A percentile compares a stretch with the other conserved stretches of the same genome.
phyloP scores from a whole-genome alignment of 2,329 filamentous ascomycete genomes.

The Erysiphe neolycopersici region DNA sequence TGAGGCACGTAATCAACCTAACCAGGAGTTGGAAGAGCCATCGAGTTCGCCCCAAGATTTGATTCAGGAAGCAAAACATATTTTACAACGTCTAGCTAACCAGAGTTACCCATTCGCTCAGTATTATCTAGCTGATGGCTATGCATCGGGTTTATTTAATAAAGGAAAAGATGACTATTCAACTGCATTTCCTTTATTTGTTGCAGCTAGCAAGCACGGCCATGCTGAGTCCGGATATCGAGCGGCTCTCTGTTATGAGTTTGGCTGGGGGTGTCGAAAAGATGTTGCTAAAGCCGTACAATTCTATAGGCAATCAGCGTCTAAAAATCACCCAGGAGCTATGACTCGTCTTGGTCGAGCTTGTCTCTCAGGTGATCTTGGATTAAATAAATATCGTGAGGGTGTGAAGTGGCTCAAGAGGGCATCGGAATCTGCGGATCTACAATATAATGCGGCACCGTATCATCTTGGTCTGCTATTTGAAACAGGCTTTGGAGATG shows the following conservation, averaged over 20 bases:
- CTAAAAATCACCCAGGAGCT: slow-evolving; percentile 83
- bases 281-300: slow-evolving; percentile 81
- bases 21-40: slow-evolving; percentile 19
- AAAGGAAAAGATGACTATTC: slow-evolving; percentile 85
- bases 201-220: slow-evolving; percentile 84
- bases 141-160: slow-evolving; percentile 78
- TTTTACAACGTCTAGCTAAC: slow-evolving; percentile 64
- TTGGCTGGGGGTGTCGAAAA: slow-evolving; percentile 84
- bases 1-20: slow-evolving; percentile 20
- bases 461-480: slow-evolving; percentile 78
- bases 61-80: slow-evolving; percentile 64
- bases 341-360: slow-evolving; percentile 82
- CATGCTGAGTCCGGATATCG: slow-evolving; percentile 92
- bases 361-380: slow-evolving; percentile 71
- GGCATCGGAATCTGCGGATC: slow-evolving; percentile 66
- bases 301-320: slow-evolving; percentile 70
- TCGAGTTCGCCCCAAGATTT: slow-evolving; percentile 36
- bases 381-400: slow-evolving; percentile 62
- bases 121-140: slow-evolving; percentile 90
- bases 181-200: slow-evolving; percentile 73
- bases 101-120: slow-evolving; percentile 88
- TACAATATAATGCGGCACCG: slow-evolving; percentile 76
- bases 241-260: slow-evolving; percentile 85
- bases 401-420: slow-evolving; percentile 93
- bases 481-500: slow-evolving; percentile 78